Evolutionary conservation across 345 rosid species (phyloP).

Genomic region (Jatropha curcas): DNA sequence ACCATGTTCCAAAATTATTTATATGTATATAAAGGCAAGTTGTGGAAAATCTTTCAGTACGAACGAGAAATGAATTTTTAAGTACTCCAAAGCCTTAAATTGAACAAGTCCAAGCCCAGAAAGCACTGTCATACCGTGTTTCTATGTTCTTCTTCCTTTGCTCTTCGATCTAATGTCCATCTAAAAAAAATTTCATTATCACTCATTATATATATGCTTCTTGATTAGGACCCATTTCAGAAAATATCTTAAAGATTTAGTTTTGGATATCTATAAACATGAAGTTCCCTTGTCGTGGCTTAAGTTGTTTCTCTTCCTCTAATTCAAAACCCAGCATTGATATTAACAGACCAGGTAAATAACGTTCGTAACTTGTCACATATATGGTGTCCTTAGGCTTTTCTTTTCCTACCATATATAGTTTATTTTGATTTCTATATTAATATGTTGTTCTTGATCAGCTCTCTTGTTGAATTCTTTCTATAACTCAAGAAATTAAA

Average conservation of each 20-base stretch:
- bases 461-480: slow-evolving; percentile 8
- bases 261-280: slow-evolving; percentile 2
- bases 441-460: neutral
- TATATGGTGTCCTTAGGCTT: neutral
- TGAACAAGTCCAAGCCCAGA: slow-evolving; percentile 4
- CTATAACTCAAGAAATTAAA: neutral
- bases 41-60: too few species aligned
- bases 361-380: too few species aligned
- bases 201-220: neutral
- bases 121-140: too few species aligned
- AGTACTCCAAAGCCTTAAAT: neutral
- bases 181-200: neutral
- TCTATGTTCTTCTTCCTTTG: neutral
- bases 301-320: slow-evolving; percentile 20
- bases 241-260: neutral
- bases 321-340: slow-evolving; percentile 11
- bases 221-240: neutral
- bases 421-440: neutral
- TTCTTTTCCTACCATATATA: neutral
- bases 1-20: too few species aligned
- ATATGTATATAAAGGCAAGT: too few species aligned
- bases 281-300: slow-evolving; percentile 31
- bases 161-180: too few species aligned
- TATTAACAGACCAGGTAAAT: slow-evolving; percentile 13
- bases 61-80: neutral